Evolutionary conservation across 768 basidiomycete genomes (phyloP).

Genomic region (Lactarius pseudohatsudake): DNA sequence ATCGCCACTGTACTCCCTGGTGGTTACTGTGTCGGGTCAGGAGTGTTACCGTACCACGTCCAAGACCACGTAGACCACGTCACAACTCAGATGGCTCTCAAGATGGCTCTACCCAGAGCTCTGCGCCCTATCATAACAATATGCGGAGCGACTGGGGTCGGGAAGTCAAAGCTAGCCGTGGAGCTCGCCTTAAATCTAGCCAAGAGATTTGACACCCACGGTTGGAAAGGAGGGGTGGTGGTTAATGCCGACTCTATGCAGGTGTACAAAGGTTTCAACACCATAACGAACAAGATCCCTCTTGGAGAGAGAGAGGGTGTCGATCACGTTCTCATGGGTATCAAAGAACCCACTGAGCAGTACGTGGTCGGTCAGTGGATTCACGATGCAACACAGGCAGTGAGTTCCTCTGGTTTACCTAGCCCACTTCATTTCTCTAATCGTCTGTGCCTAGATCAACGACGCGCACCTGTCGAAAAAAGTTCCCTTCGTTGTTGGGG

Average conservation of each 20-base stretch:
- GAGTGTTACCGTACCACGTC: neutral
- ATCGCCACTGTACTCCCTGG: neutral
- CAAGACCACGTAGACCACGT: neutral
- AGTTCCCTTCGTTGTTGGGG: slow-evolving; percentile 90
- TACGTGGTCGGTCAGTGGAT: slow-evolving; percentile 89
- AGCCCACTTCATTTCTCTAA: slow-evolving; percentile 9
- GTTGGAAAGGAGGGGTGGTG: slow-evolving; percentile 66
- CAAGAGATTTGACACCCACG: slow-evolving; percentile 36
- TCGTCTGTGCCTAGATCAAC: slow-evolving; percentile 55
- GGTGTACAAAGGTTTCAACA: slow-evolving; percentile 85
- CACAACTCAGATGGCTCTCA: neutral
- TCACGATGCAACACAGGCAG: slow-evolving; percentile 71
- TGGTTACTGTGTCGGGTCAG: neutral
- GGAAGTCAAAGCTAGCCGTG: slow-evolving; percentile 90
- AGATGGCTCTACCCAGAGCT: slow-evolving; percentile 30
- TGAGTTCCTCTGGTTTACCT: slow-evolving; percentile 41
- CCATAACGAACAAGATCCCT: slow-evolving; percentile 93
- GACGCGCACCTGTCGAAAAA: slow-evolving; percentile 61
- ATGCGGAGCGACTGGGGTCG: slow-evolving; percentile 93
- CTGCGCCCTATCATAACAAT: slow-evolving; percentile 74
- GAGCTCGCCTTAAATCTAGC: slow-evolving; percentile 72
- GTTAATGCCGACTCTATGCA: slow-evolving; percentile 99
- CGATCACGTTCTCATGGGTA: slow-evolving; percentile 86
- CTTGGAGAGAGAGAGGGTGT: slow-evolving; percentile 72
- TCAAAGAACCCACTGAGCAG: slow-evolving; percentile 84